Conservation (phyloP, 208 protist genomes). For the Acanthamoeba healyi region DNA sequence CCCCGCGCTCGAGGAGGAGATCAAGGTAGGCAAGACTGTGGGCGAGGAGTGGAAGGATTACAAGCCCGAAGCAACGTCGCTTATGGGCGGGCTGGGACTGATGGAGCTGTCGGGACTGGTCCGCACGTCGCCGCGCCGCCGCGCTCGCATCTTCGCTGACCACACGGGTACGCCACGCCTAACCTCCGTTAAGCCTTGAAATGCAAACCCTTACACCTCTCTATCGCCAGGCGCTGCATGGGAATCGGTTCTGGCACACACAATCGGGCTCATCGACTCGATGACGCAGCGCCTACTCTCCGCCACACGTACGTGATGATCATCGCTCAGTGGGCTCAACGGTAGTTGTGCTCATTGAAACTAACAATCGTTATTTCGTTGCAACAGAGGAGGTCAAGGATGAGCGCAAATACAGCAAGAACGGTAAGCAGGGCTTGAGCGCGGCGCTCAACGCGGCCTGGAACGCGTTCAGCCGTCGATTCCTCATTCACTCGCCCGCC, state of each 20-base stretch:
- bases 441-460: background rate
- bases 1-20: slow-evolving; percentile 4
- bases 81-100: slow-evolving; percentile 16
- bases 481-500: background rate
- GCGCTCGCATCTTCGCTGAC: slow-evolving; percentile 45
- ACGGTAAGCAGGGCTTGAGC: background rate
- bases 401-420: slow-evolving; percentile 48
- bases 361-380: no score
- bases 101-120: slow-evolving; percentile 16
- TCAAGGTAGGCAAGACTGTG: background rate
- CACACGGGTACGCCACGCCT: background rate
- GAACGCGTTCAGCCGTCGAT: background rate
- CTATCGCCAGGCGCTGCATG: background rate
- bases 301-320: slow-evolving; percentile 5
- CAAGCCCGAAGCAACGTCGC: background rate
- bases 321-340: no score
- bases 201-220: no score
- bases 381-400: slow-evolving; percentile 6
- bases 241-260: slow-evolving; percentile 35
- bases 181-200: background rate
- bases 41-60: slow-evolving; percentile 53
- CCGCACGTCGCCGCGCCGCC: slow-evolving; percentile 7
- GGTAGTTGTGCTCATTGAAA: no score
- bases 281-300: background rate
- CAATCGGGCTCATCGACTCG: background rate